Conservation (phyloP, 2,329 filamentous ascomycete species). For the Alternaria triticimaculans region DNA sequence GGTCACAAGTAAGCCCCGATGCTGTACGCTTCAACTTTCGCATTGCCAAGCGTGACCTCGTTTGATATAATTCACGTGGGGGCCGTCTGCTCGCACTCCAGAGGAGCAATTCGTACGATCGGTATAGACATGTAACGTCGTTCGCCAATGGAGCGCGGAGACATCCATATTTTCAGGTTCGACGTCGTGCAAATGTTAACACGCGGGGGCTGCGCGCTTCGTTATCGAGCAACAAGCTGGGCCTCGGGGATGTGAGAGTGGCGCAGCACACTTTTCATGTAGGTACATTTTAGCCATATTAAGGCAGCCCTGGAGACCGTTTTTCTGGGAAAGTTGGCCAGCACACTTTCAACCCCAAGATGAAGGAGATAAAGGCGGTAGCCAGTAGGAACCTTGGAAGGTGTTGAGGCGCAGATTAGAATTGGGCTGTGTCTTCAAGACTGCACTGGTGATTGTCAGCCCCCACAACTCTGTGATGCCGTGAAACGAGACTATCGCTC, state of each 20-base stretch:
- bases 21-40: background rate
- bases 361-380: background rate
- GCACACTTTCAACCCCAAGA: accelerated
- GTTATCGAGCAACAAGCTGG: background rate
- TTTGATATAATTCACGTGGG: too few relatives aligned
- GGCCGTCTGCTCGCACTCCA: too few relatives aligned
- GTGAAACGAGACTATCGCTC: background rate
- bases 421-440: background rate
- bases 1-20: background rate
- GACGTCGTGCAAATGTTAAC: background rate
- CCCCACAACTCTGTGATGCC: too few relatives aligned
- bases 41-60: background rate
- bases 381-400: background rate
- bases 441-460: too few relatives aligned
- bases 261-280: background rate
- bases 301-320: accelerated
- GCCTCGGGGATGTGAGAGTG: background rate
- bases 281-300: background rate
- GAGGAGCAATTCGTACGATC: too few relatives aligned
- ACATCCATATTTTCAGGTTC: accelerated
- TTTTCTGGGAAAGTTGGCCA: background rate
- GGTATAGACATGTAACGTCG: accelerated
- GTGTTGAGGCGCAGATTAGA: background rate
- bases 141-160: background rate
- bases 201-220: background rate